These are phyloP conservation scores for Lachancea nothofagi DNA, from an alignment of 805 yeast species.

Conservation along the genomic window DNA sequence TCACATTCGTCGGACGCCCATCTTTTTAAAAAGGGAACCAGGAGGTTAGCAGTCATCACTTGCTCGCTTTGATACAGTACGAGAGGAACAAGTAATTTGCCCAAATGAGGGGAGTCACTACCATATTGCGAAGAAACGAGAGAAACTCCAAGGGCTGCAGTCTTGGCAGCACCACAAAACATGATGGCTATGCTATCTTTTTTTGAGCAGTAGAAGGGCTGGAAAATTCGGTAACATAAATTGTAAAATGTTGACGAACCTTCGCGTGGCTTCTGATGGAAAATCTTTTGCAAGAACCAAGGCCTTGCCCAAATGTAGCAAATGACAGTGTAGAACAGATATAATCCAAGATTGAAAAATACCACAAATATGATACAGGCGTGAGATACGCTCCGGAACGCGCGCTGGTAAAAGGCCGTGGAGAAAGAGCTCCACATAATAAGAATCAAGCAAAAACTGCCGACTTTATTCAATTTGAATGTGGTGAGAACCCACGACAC, in stretches of 20 bases:
- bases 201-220: constrained; percentile 67
- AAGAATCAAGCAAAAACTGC: constrained; percentile 70
- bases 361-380: constrained; percentile 69
- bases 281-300: constrained; percentile 40
- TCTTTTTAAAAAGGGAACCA: constrained; percentile 58
- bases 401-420: constrained; percentile 78
- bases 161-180: constrained; percentile 90
- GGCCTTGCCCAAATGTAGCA: constrained; percentile 62
- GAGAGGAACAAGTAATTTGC: constrained; percentile 70
- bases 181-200: constrained; percentile 71
- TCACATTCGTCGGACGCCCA: constrained; percentile 50
- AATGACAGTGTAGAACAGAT: constrained; percentile 65
- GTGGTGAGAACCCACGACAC: constrained; percentile 54
- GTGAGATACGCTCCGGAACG: constrained; percentile 66
- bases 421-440: constrained; percentile 78
- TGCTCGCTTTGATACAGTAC: constrained; percentile 86
- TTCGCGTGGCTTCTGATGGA: constrained; percentile 44
- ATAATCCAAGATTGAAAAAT: constrained; percentile 77
- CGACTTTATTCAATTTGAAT: constrained; percentile 63
- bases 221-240: constrained; percentile 33
- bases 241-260: constrained; percentile 42
- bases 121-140: constrained; percentile 79
- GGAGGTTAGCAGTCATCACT: constrained; percentile 71
- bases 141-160: constrained; percentile 88
- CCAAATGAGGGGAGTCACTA: constrained; percentile 50